Evolutionary conservation across 1,139 yeast genomes (phyloP).

Genomic region (Geotrichum carabidarum): DNA sequence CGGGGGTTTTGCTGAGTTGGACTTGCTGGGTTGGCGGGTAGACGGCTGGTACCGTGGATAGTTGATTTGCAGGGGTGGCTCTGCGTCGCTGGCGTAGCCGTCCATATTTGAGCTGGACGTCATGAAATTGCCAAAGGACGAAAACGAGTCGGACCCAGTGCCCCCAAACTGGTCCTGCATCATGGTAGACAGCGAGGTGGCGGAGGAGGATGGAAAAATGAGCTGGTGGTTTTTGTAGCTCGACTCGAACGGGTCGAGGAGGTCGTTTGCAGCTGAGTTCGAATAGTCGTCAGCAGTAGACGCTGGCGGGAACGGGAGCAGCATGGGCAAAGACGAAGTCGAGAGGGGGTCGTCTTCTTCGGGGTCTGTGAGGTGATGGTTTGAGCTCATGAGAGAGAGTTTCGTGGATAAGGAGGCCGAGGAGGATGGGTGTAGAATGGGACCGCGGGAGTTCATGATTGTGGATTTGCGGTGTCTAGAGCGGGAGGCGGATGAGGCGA

Average conservation of each 20-base stretch:
- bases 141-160: neutral
- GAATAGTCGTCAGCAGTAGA: neutral
- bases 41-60: conserved; percentile 1
- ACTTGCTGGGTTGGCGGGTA: neutral
- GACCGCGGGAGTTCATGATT: conserved; percentile 5
- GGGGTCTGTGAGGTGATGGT: neutral
- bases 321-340: conserved; percentile 8
- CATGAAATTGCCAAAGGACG: conserved; percentile 3
- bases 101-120: neutral
- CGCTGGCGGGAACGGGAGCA: conserved; percentile 6
- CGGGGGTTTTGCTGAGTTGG: neutral
- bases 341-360: neutral
- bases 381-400: neutral
- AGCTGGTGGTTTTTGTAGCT: conserved; percentile 2
- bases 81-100: conserved; percentile 7
- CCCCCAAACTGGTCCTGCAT: conserved; percentile 3
- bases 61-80: conserved; percentile 7
- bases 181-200: conserved; percentile 4
- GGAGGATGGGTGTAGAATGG: conserved; percentile 9
- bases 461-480: conserved; percentile 8
- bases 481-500: conserved; percentile 3
- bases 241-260: conserved; percentile 13
- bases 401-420: conserved; percentile 13
- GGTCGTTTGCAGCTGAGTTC: conserved; percentile 3
- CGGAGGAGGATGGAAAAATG: conserved; percentile 8